These are phyloP conservation scores for Ustulina deusta DNA, from an alignment of 2,329 filamentous ascomycete species.

Conservation along the genomic window DNA sequence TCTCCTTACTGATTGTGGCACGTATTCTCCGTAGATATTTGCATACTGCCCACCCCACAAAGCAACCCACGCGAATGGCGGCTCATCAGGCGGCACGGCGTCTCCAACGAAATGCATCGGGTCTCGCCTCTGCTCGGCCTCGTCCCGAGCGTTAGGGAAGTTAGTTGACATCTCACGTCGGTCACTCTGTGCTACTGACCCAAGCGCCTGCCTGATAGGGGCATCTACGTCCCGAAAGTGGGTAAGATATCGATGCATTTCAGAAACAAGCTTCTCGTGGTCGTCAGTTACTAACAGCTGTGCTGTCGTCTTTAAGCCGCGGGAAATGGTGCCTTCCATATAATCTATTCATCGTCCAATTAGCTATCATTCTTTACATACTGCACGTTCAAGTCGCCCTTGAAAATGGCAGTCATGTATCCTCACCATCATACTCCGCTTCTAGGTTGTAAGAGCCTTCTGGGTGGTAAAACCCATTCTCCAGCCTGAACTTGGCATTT, in stretches of 20 bases:
- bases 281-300: slow-evolving; percentile 15
- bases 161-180: slow-evolving; percentile 6
- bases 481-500: neutral
- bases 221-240: neutral
- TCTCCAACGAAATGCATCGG: slow-evolving; percentile 17
- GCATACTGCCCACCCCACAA: slow-evolving; percentile 35
- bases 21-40: slow-evolving; percentile 37
- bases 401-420: neutral
- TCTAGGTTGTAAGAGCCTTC: neutral
- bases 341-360: slow-evolving; percentile 11
- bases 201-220: neutral
- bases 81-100: slow-evolving; percentile 21
- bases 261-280: slow-evolving; percentile 8
- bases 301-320: slow-evolving; percentile 13
- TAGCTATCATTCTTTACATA: neutral
- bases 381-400: neutral
- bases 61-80: slow-evolving; percentile 34
- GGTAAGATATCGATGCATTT: slow-evolving; percentile 4
- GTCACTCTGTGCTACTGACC: neutral
- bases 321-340: slow-evolving; percentile 11
- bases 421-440: neutral
- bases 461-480: no score
- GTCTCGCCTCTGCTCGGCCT: slow-evolving; percentile 21
- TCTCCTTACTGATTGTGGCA: slow-evolving; percentile 25
- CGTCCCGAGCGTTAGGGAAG: slow-evolving; percentile 10